A percentile compares a stretch with the other conserved stretches of the same genome.
These are phyloP conservation scores for Fagus crenata DNA, from an alignment of 306 rosid genomes.

Conservation along the genomic window DNA sequence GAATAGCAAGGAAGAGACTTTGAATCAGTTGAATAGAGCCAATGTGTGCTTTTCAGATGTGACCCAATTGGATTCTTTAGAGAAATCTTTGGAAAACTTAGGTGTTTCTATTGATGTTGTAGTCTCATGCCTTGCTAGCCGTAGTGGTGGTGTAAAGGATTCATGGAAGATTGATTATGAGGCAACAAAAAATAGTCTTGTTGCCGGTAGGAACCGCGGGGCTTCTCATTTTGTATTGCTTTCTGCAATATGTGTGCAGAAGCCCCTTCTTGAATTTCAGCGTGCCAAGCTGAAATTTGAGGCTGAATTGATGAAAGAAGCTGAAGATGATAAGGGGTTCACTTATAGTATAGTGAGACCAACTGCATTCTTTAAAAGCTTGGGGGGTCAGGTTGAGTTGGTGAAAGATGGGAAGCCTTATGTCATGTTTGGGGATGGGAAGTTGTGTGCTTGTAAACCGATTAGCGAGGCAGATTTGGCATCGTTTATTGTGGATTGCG, in stretches of 20 bases:
- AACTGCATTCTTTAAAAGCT: slow-evolving; percentile 94
- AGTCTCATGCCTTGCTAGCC: slow-evolving; percentile 93
- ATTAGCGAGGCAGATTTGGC: slow-evolving; percentile 90
- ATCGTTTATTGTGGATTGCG: slow-evolving; percentile 85
- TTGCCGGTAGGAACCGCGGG: slow-evolving; percentile 76
- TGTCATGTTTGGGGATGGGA: slow-evolving; percentile 99
- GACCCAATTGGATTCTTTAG: slow-evolving; percentile 59
- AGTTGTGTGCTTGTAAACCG: slow-evolving; percentile 90
- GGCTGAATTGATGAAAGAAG: slow-evolving; percentile 66
- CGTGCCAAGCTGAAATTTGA: slow-evolving; percentile 91
- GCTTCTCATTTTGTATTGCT: slow-evolving; percentile 92
- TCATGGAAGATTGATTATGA: slow-evolving; percentile 98
- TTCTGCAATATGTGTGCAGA: slow-evolving; percentile 95
- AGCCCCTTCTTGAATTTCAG: slow-evolving; percentile 93
- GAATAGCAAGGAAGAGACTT: slow-evolving; percentile 54
- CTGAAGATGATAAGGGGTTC: slow-evolving; percentile 55
- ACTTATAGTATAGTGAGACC: slow-evolving; percentile 89
- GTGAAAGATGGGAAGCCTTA: slow-evolving; percentile 99
- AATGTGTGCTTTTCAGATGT: slow-evolving; percentile 84
- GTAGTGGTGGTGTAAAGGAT: slow-evolving; percentile 86
- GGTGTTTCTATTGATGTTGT: slow-evolving; percentile 72
- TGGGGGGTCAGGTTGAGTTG: slow-evolving; percentile 96
- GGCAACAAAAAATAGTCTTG: slow-evolving; percentile 82
- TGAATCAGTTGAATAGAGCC: slow-evolving; percentile 67
- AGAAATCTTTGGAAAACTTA: slow-evolving; percentile 48